Base-by-base conservation (phyloP, 345 rosid species). In the Populus pruinosa region DNA sequence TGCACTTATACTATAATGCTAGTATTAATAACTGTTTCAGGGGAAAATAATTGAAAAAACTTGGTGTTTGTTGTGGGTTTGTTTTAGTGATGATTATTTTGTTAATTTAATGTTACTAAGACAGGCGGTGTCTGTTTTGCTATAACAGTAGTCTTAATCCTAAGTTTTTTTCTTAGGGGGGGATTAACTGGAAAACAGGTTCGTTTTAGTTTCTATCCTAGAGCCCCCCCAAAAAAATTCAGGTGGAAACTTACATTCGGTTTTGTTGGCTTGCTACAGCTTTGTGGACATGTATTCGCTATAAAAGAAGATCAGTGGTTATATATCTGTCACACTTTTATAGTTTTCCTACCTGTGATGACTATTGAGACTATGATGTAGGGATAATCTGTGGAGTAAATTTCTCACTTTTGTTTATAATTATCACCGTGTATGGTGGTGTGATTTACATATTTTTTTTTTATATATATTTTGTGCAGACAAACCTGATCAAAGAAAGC, bases 401-500 rank as follows among this genome's bases (percentile, higher is more conserved):
- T 59, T 23, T 55, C 5, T 23, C 64, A 25, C 64, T 11, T 23
- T 11, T 59, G 5, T 59, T 59, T 25, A 23, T 5, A n/a, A n/a
- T 59, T n/a, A 23, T 59, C 14, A 23, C 23, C 7, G 29, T 23
- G 5, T 59, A n/a, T 59, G 27, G 29, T 59, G 64, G 64, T 23
- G 29, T 23, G 29, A n/a, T 59, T 68, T 35, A 38, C 44, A 11
- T 65, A 1, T 65, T 1, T 23, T 20, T 21, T 13, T 21, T 21
- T 10, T 23, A 4, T 25, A 31, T 67, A 49, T 9, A 49, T 69
- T 8, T 69, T 55, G 2, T 85, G 82, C 89, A 96, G 99, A 96
- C 99, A 33, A 96, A 96, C 90, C 84, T 96, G 86, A 96, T 96
- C 33, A 96, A 94, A 79, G 98, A 94, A 81, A 96, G 99, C 79